Evolutionary conservation across 192 early-diverging fungal genomes (phyloP), one percentile per base, ranked within the genome.

Genomic region (Coemansia sp.): DNA sequence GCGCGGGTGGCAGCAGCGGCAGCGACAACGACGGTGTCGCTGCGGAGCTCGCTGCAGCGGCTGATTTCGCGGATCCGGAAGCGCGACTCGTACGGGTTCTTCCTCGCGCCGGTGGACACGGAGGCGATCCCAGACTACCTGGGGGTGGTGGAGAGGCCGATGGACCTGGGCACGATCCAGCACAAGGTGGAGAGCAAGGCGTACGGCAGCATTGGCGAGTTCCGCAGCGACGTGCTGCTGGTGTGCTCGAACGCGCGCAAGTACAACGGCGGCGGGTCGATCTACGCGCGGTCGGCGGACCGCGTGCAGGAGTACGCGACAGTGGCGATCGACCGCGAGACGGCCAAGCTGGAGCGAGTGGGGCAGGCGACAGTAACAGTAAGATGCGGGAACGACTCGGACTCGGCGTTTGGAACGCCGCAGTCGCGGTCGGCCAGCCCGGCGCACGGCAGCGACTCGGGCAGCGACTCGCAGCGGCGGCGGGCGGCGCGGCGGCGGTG

Each of bases 81-180:
- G 84, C 83, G 81, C 46, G 93, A 96, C 64, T 80, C 74, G 0
- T 96, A 96, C 70, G 90, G 86, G 0, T 88, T 94, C 53, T 97
- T 97, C 52, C 60, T 87, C 5, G 82, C 87, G 35, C 94, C 94
- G 0, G 94, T 97, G 3, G 86, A 94, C 58, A 85, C 87, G 10
- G 57, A 42, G 1, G 51, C 82, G 1, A 87, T 94, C 8, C 62
- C 85, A 0, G 94, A 97, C 52, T 97, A 97, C 67, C 65, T 87
- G 5, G 73, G 63, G 5, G 82, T 93, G 2, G 87, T 97, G 46
- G 85, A 82, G 36, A 56, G 79, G 9, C 92, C 94, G 8, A 97
- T 96, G 94, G 94, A 96, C 53, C 81, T 96, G 53, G 86, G 86
- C 8, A 94, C 93, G 4, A 94, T 97, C 87, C 75, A 81, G 50